Percentiles rank a stretch among this genome's conserved stretches.
These are phyloP conservation scores for Pichia sp. DNA, from an alignment of 1,139 yeast species.

Conservation along the genomic window DNA sequence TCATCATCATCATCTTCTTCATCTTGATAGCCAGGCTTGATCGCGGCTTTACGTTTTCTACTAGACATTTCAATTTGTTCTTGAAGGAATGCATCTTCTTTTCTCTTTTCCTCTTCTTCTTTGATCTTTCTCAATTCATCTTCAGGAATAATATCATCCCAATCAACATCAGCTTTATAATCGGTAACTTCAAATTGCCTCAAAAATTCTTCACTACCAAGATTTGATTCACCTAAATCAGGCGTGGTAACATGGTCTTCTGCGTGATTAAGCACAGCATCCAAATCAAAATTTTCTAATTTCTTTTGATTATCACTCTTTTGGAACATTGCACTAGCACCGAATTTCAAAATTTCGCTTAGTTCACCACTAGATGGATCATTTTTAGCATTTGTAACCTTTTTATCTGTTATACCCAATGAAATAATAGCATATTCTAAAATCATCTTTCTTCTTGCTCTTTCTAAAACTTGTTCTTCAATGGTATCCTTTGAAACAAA, in stretches of 20 bases:
- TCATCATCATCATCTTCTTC: constrained; percentile 30
- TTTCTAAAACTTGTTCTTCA: constrained; percentile 92
- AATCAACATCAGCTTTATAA: constrained; percentile 94
- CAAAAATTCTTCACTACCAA: constrained; percentile 97
- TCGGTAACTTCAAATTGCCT: constrained; percentile 98
- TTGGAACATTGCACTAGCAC: constrained; percentile 98
- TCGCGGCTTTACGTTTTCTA: constrained; percentile 65
- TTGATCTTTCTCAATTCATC: constrained; percentile 84
- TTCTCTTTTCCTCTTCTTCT: constrained; percentile 81
- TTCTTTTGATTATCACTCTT: constrained; percentile 82
- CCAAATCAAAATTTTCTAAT: constrained; percentile 89
- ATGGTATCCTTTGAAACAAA: constrained; percentile 96
- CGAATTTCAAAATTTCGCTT: constrained; percentile 90
- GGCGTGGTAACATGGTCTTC: constrained; percentile 97
- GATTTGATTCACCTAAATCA: constrained; percentile 89
- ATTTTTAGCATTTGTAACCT: constrained; percentile 40
- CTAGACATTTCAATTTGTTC: constrained; percentile 86
- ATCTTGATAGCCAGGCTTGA: constrained; percentile 44
- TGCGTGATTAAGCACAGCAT: constrained; percentile 93
- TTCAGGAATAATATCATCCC: constrained; percentile 99
- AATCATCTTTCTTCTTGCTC: constrained; percentile 97
- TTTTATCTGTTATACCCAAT: constrained; percentile 83
- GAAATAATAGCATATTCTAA: constrained; percentile 95
- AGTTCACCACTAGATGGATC: constrained; percentile 85
- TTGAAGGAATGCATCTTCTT: constrained; percentile 79